Evolutionary conservation across 2,329 filamentous ascomycete genomes (phyloP), one percentile per base, ranked within the genome.

Genomic region (Beauveria rudraprayagi): DNA sequence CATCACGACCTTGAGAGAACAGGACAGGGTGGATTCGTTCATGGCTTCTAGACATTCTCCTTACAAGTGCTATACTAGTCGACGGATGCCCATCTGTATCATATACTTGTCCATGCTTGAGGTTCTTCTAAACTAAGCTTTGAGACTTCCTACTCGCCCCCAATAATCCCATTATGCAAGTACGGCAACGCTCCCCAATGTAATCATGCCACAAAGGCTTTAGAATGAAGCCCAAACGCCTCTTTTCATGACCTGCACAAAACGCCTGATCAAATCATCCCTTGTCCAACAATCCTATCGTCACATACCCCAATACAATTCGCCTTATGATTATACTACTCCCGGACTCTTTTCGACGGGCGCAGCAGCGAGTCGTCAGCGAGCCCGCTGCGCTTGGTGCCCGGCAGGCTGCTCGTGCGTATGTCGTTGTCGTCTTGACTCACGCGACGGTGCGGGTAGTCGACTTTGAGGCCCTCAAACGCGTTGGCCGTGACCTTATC

Each of bases 341-440:
- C 85, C 70, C 87, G 89, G 22, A 87, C 66, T 62, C 86, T 77
- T 75, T 89, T 89, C 4, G 76, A 75, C 0, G 84, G 83, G 41
- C 85, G 75, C 50, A 86, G 78, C n/a, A 95, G 70, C 19, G 78
- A 78, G 57, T 97, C 93, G 69, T 97, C 93, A 0, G 89, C 89
- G 46, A 96, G 70, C 0, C 90, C 93, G 65, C 89, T 93, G 63
- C 92, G 80, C 77, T 97, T 97, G 0, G 92, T 96, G 0, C 93
- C 94, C 0, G 93, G 91, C 41, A 97, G 74, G 72, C 91, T 96
- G 48, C 88, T 87, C 0, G 90, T 92, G n/a, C 91, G 82, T 61
- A 97, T 97, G 73, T 97, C 94, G 68, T 96, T 96, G 71, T 97
- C 92, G 69, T 99, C 94, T 68, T 95, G 88, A 67, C 89, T 96